A percentile compares a stretch with the other conserved stretches of the same genome.
phyloP scores from a whole-genome alignment of 1,284 basidiomycete genomes.

The Apiotrichum domesticum region DNA sequence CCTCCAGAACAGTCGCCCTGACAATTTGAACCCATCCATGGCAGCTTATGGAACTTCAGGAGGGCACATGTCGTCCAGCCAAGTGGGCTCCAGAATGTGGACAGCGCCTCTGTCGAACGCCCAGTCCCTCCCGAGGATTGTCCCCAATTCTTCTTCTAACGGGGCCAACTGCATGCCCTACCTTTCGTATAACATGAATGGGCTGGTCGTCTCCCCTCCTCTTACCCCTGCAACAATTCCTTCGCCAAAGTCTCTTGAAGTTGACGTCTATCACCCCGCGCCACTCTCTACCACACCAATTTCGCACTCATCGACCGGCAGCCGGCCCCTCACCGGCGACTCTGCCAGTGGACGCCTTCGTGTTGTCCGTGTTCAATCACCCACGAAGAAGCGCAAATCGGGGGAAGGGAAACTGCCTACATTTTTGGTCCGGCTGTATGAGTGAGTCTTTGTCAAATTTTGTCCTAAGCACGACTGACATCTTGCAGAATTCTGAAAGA shows the following conservation, averaged over 20 bases:
- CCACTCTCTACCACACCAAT: background rate
- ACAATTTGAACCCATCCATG: no score
- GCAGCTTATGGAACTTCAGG: background rate
- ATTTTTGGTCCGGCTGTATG: background rate
- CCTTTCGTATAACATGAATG: background rate
- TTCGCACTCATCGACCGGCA: background rate
- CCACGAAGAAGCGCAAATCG: background rate
- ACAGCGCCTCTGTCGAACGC: background rate
- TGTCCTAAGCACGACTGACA: background rate
- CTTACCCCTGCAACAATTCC: background rate
- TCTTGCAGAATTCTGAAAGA: background rate
- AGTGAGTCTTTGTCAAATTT: background rate
- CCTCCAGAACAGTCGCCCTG: background rate
- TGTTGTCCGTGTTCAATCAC: background rate
- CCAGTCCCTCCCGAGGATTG: background rate
- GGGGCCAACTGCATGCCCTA: background rate
- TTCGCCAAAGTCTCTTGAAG: background rate
- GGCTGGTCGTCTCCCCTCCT: background rate
- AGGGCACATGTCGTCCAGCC: background rate
- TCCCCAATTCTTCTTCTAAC: background rate
- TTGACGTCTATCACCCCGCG: background rate
- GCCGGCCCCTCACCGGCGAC: background rate
- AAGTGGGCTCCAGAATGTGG: background rate
- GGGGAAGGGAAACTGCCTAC: slow-evolving; percentile 1
- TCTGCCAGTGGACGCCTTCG: background rate